Percentiles rank a stretch among this genome's conserved stretches.
These are phyloP conservation scores for Kuraishia borneana DNA, from an alignment of 805 yeast genomes.

Conservation along the genomic window DNA sequence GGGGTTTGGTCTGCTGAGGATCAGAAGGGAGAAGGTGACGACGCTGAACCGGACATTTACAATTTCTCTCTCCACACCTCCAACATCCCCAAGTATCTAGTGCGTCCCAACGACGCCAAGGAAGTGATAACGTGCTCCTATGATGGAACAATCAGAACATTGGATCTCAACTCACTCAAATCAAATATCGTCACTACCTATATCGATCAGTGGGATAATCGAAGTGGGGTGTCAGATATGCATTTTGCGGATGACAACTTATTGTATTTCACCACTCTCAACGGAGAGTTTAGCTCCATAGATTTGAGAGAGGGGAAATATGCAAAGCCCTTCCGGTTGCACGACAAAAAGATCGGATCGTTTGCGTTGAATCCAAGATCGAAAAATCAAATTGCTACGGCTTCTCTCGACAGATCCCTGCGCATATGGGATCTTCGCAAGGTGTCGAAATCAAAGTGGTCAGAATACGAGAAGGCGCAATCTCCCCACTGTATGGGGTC, in stretches of 20 bases:
- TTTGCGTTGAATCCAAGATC: slow-evolving; percentile 67
- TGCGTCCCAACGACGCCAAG: slow-evolving; percentile 36
- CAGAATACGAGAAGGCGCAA: slow-evolving; percentile 34
- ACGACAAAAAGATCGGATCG: slow-evolving; percentile 90
- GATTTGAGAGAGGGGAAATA: slow-evolving; percentile 41
- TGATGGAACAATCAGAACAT: slow-evolving; percentile 73
- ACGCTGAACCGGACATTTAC: slow-evolving; percentile 40
- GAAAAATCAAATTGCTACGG: slow-evolving; percentile 65
- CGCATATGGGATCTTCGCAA: slow-evolving; percentile 81
- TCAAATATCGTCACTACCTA: slow-evolving; percentile 52
- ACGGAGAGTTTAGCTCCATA: slow-evolving; percentile 68
- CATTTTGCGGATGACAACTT: slow-evolving; percentile 44
- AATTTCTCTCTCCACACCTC: slow-evolving; percentile 68
- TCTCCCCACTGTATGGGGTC: slow-evolving; percentile 47
- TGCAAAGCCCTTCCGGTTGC: slow-evolving; percentile 32
- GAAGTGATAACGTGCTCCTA: slow-evolving; percentile 65
- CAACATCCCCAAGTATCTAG: slow-evolving; percentile 52
- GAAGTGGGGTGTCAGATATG: slow-evolving; percentile 68
- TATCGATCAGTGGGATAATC: slow-evolving; percentile 39
- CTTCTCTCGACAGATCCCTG: slow-evolving; percentile 78
- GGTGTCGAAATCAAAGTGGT: slow-evolving; percentile 37
- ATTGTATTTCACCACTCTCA: slow-evolving; percentile 64
- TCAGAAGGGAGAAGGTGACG: slow-evolving; percentile 16
- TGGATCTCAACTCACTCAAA: slow-evolving; percentile 53
- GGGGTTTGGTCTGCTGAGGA: slow-evolving; percentile 75